phyloP scores from a whole-genome alignment of 2,329 filamentous ascomycete species.

The Didymosphaeria variabile region DNA sequence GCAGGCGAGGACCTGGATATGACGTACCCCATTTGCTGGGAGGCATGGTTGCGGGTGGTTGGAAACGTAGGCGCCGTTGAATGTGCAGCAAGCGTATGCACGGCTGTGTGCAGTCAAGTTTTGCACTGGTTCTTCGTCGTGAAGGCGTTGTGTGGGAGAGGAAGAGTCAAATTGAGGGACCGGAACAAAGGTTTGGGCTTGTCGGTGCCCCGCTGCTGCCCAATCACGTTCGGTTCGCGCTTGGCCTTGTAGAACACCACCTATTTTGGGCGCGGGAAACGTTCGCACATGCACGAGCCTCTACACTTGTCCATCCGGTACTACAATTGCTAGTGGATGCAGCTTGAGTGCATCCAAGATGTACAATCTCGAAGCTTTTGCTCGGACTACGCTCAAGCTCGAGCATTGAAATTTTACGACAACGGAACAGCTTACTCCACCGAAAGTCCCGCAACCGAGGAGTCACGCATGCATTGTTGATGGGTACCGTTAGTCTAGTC shows the following conservation, averaged over 20 bases:
- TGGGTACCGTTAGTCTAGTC: not conserved
- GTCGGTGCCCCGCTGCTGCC: slow-evolving; percentile 33
- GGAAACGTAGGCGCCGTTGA: not conserved
- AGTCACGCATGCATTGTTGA: slow-evolving; percentile 11
- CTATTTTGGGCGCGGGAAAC: slow-evolving; percentile 5
- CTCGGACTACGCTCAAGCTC: no score
- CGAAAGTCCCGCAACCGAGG: not conserved
- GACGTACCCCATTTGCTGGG: slow-evolving; percentile 55
- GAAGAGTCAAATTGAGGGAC: slow-evolving; percentile 30
- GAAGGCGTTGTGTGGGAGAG: slow-evolving; percentile 22
- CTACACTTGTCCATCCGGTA: not conserved
- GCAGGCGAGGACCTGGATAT: slow-evolving; percentile 42
- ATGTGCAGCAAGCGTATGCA: slow-evolving; percentile 10
- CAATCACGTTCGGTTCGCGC: slow-evolving; percentile 32
- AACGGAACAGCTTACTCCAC: not conserved
- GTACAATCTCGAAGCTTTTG: no score
- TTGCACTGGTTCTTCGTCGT: slow-evolving; percentile 17
- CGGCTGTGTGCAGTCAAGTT: slow-evolving; percentile 4
- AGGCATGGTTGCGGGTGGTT: slow-evolving; percentile 43
- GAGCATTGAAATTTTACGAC: not conserved
- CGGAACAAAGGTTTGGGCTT: slow-evolving; percentile 38
- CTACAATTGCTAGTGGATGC: not conserved
- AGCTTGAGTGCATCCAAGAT: not conserved
- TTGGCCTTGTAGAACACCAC: slow-evolving; percentile 9
- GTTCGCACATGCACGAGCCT: not conserved